These are phyloP conservation scores for Cyclotella kingstonii DNA, from an alignment of 108 stramenopile species.

Conservation along the genomic window DNA sequence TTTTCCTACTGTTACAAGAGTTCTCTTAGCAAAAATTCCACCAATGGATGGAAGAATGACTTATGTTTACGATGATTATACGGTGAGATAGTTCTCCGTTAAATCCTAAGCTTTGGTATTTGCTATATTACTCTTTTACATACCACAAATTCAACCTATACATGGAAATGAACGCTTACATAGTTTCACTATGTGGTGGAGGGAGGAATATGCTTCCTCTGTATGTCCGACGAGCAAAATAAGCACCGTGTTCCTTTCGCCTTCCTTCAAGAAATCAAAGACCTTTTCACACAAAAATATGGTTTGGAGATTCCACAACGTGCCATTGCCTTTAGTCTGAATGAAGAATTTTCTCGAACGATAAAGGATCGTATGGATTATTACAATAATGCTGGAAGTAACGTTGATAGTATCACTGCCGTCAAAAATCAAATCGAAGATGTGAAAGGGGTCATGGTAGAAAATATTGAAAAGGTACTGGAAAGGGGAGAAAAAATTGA, in stretches of 20 bases:
- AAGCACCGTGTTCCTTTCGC: slow-evolving; percentile 94
- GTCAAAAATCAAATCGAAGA: slow-evolving; percentile 93
- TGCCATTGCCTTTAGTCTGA: slow-evolving; percentile 93
- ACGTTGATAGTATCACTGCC: slow-evolving; percentile 74
- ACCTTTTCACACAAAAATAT: slow-evolving; percentile 72
- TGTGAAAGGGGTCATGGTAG: slow-evolving; percentile 94
- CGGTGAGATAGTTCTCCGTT: slow-evolving; percentile 9
- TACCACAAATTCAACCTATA: neutral
- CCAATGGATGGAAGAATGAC: slow-evolving; percentile 83
- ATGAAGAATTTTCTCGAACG: slow-evolving; percentile 81
- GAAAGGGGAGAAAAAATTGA: slow-evolving; percentile 98
- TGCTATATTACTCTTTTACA: neutral
- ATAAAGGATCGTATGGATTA: slow-evolving; percentile 89
- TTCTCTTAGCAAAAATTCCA: slow-evolving; percentile 93
- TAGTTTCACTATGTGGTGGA: slow-evolving; percentile 93
- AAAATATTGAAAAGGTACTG: slow-evolving; percentile 95
- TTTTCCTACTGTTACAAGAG: slow-evolving; percentile 97
- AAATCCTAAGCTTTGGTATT: slow-evolving; percentile 15
- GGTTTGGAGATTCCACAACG: slow-evolving; percentile 76
- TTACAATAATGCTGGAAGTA: slow-evolving; percentile 83
- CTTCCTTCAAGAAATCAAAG: slow-evolving; percentile 92
- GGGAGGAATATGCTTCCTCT: slow-evolving; percentile 90
- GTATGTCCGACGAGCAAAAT: slow-evolving; percentile 91
- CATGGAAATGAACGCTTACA: slow-evolving; percentile 11
- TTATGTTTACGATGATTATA: slow-evolving; percentile 64